These are phyloP conservation scores for Thamnidium elegans DNA, from an alignment of 192 early-diverging fungal species.

Conservation along the genomic window DNA sequence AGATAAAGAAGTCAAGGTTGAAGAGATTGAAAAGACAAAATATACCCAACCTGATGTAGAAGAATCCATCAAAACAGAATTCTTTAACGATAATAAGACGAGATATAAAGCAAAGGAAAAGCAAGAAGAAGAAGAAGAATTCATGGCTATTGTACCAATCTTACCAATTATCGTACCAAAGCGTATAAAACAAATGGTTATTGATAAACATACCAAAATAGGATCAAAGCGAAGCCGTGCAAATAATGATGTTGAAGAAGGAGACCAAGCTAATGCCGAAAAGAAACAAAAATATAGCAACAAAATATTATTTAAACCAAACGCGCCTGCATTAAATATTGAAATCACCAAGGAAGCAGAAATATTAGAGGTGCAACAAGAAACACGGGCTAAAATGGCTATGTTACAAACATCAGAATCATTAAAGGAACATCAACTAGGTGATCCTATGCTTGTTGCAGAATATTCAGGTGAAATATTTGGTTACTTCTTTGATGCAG, in stretches of 20 bases:
- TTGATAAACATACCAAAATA: no score
- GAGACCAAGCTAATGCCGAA: no score
- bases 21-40: not conserved
- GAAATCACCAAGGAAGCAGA: not conserved
- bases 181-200: not conserved
- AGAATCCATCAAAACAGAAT: not conserved
- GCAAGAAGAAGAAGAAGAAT: not conserved
- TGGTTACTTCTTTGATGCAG: slow-evolving; percentile 73
- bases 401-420: not conserved
- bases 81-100: slow-evolving; percentile 20
- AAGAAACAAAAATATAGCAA: no score
- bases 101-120: not conserved
- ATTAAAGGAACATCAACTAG: slow-evolving; percentile 45
- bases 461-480: slow-evolving; percentile 96
- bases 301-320: no score
- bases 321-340: not conserved
- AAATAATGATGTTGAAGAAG: no score
- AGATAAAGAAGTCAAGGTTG: not conserved
- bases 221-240: no score
- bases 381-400: not conserved
- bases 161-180: slow-evolving; percentile 24
- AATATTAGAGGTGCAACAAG: slow-evolving; percentile 1
- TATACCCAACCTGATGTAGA: not conserved
- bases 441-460: slow-evolving; percentile 90
- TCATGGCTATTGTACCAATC: not conserved